Percentiles rank a stretch among this genome's conserved stretches.
Evolutionary conservation across 352 stramenopile species (phyloP).

Genomic region (Globisporangium nunn): DNA sequence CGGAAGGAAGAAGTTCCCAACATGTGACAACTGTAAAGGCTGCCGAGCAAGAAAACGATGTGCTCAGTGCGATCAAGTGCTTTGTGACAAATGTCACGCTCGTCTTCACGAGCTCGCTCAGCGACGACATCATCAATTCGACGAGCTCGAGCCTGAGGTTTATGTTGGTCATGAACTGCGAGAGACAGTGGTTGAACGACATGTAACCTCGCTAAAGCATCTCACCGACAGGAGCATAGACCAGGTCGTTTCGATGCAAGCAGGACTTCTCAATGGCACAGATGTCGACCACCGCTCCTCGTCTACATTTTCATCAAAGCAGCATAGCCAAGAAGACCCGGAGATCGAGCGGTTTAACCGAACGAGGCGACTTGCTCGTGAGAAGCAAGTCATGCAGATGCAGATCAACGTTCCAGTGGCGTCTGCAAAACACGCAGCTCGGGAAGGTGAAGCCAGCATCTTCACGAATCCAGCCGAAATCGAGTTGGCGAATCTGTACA

Average conservation of each 20-base stretch:
- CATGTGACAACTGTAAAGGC: constrained; percentile 44
- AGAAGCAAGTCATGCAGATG: constrained; percentile 51
- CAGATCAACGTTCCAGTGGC: constrained; percentile 44
- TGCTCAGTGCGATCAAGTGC: constrained; percentile 40
- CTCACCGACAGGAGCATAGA: constrained; percentile 16
- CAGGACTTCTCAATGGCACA: constrained; percentile 13
- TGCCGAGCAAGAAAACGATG: constrained; percentile 42
- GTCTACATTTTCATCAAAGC: neutral
- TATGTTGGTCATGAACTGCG: constrained; percentile 21
- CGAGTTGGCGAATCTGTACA: constrained; percentile 47
- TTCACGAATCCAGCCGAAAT: constrained; percentile 44
- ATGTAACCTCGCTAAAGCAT: constrained; percentile 23
- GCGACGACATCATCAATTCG: constrained; percentile 40
- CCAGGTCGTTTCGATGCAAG: constrained; percentile 25
- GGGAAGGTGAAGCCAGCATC: constrained; percentile 27
- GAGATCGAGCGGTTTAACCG: constrained; percentile 47
- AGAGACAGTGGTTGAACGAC: constrained; percentile 13
- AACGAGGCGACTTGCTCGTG: constrained; percentile 29
- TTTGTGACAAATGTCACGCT: constrained; percentile 58
- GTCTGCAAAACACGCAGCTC: constrained; percentile 34
- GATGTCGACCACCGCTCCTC: neutral
- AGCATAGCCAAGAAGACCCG: constrained; percentile 14
- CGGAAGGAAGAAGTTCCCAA: constrained; percentile 32
- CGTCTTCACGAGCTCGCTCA: constrained; percentile 47
- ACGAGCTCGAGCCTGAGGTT: constrained; percentile 27